A percentile compares a stretch with the other conserved stretches of the same genome.
Conservation (phyloP, 1,284 basidiomycete species). For the Fomitopsis pinicola region DNA sequence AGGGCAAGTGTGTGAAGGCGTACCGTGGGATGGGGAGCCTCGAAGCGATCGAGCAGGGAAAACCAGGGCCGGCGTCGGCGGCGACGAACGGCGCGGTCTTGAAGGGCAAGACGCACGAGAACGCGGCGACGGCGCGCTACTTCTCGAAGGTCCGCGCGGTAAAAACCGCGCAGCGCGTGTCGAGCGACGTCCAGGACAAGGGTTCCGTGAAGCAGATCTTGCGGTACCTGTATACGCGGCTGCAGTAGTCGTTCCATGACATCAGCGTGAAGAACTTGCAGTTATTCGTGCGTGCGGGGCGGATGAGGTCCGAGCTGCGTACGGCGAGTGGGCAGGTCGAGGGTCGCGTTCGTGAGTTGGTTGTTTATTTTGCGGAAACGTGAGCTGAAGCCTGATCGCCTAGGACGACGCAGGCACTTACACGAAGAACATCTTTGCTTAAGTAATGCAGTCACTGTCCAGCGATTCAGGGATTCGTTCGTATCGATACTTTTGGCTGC, state of each 20-base stretch:
- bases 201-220: conserved; percentile 89
- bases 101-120: conserved; percentile 61
- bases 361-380: not conserved
- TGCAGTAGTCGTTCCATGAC: conserved; percentile 97
- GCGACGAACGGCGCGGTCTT: conserved; percentile 25
- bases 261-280: conserved; percentile 74
- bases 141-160: conserved; percentile 94
- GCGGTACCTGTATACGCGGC: conserved; percentile 88
- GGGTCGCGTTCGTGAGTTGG: conserved; percentile 69
- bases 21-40: conserved; percentile 98
- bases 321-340: conserved; percentile 96
- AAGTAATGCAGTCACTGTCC: not conserved
- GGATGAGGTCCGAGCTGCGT: conserved; percentile 88
- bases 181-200: conserved; percentile 97
- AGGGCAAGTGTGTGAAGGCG: conserved; percentile 97
- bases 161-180: conserved; percentile 97
- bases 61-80: conserved; percentile 32
- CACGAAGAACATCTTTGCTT: conserved; percentile 25
- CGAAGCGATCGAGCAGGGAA: conserved; percentile 93
- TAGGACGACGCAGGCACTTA: conserved; percentile 16
- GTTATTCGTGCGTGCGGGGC: conserved; percentile 63
- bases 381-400: not conserved
- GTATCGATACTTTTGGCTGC: conserved; percentile 5
- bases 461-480: not conserved
- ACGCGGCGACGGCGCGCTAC: conserved; percentile 95